These are phyloP conservation scores for Xylaria telfairii DNA, from an alignment of 495 filamentous ascomycete species.

Conservation along the genomic window DNA sequence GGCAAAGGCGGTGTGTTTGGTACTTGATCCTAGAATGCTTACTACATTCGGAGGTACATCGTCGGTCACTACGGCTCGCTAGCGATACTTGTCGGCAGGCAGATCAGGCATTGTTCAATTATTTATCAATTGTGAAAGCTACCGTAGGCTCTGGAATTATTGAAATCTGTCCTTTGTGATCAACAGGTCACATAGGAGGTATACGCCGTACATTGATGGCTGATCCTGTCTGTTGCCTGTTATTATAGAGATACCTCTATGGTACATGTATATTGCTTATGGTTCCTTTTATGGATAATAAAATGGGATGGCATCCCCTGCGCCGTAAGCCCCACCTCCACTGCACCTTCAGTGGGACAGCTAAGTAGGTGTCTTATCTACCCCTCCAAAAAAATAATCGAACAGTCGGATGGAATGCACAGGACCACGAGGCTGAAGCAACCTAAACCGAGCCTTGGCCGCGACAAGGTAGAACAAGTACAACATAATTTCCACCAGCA, in stretches of 20 bases:
- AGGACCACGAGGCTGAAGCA: conserved; percentile 33
- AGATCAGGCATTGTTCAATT: neutral
- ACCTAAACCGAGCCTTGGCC: conserved; percentile 4
- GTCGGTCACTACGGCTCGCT: neutral
- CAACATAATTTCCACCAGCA: neutral
- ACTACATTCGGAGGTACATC: conserved; percentile 18
- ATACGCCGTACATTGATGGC: neutral
- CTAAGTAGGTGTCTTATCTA: neutral
- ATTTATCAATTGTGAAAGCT: neutral
- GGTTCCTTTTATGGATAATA: too few relatives aligned
- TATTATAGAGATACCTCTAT: too few relatives aligned
- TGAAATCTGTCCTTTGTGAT: neutral
- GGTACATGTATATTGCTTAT: too few relatives aligned
- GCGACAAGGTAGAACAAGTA: conserved; percentile 2
- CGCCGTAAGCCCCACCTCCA: neutral
- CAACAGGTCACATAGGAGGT: neutral
- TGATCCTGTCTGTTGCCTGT: neutral
- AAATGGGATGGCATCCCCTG: neutral
- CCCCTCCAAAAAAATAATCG: conserved; percentile 35
- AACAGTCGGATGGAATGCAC: neutral
- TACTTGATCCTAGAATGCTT: conserved; percentile 10
- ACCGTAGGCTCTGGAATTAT: neutral
- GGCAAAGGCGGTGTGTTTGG: conserved; percentile 11
- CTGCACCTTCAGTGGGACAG: conserved; percentile 9
- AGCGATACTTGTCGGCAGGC: neutral